A percentile compares a stretch with the other conserved stretches of the same genome.
Conservation (phyloP, 1,139 yeast species). For the Diutina pseudorugosa region DNA sequence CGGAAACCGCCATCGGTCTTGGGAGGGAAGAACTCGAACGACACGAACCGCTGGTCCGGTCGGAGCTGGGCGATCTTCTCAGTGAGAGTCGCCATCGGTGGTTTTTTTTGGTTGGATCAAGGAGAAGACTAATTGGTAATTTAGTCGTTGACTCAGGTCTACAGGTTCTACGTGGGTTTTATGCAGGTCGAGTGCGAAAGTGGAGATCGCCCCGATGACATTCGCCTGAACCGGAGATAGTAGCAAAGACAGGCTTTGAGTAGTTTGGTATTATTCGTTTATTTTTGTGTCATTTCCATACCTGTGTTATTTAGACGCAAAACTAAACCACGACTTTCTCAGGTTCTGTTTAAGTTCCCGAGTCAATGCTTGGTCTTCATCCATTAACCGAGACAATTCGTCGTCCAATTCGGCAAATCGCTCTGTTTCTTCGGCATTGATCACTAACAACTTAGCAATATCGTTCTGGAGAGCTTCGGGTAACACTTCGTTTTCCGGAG, state of each 20-base stretch:
- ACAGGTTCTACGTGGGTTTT: background rate
- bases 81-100: slow-evolving; percentile 9
- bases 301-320: too few relatives aligned
- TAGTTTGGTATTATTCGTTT: too few relatives aligned
- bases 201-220: too few relatives aligned
- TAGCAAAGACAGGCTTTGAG: too few relatives aligned
- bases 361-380: slow-evolving; percentile 18
- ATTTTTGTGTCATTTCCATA: too few relatives aligned
- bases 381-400: slow-evolving; percentile 22
- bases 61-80: slow-evolving; percentile 27
- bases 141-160: background rate
- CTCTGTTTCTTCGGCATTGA: slow-evolving; percentile 52
- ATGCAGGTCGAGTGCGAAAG: background rate
- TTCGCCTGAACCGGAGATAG: too few relatives aligned
- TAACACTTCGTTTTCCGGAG: background rate
- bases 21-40: slow-evolving; percentile 96
- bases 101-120: background rate
- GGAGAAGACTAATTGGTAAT: background rate
- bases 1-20: slow-evolving; percentile 81
- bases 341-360: slow-evolving; percentile 17
- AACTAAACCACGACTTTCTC: slow-evolving; percentile 21
- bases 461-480: slow-evolving; percentile 27
- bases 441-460: slow-evolving; percentile 31
- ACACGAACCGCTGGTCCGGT: slow-evolving; percentile 52
- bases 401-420: slow-evolving; percentile 38